Evolutionary conservation across 2,329 filamentous ascomycete species (phyloP).

Genomic region (Trichoderma atroviride): DNA sequence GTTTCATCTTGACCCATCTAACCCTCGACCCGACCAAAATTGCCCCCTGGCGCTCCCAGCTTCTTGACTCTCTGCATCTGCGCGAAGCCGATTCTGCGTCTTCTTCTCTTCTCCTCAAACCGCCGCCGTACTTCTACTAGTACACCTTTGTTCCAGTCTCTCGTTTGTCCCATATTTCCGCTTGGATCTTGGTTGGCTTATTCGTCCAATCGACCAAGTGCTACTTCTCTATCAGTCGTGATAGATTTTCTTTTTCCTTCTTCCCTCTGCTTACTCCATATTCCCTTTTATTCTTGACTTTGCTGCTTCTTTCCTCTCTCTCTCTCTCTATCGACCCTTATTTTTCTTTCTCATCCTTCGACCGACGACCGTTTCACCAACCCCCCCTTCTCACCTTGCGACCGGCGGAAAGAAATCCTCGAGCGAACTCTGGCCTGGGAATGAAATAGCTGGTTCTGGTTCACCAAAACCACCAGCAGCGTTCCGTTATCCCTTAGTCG

Average conservation of each 20-base stretch:
- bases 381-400: background rate
- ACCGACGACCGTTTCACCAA: conserved; percentile 5
- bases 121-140: background rate
- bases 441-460: conserved; percentile 20
- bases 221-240: conserved; percentile 5
- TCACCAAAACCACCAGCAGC: conserved; percentile 3
- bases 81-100: conserved; percentile 7
- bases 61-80: conserved; percentile 14
- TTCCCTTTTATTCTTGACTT: background rate
- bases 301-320: background rate
- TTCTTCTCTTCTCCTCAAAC: conserved; percentile 10
- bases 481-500: background rate
- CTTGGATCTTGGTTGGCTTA: conserved; percentile 9
- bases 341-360: background rate
- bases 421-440: background rate
- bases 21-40: conserved; percentile 24
- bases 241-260: conserved; percentile 13
- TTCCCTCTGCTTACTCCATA: background rate
- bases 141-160: conserved; percentile 24
- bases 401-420: background rate
- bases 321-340: conserved; percentile 2
- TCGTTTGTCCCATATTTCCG: conserved; percentile 23
- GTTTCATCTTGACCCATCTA: conserved; percentile 27
- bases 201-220: conserved; percentile 15
- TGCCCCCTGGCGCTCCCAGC: conserved; percentile 19